Evolutionary conservation across 2,329 filamentous ascomycete genomes (phyloP).

Genomic region (Cercospora janseana): DNA sequence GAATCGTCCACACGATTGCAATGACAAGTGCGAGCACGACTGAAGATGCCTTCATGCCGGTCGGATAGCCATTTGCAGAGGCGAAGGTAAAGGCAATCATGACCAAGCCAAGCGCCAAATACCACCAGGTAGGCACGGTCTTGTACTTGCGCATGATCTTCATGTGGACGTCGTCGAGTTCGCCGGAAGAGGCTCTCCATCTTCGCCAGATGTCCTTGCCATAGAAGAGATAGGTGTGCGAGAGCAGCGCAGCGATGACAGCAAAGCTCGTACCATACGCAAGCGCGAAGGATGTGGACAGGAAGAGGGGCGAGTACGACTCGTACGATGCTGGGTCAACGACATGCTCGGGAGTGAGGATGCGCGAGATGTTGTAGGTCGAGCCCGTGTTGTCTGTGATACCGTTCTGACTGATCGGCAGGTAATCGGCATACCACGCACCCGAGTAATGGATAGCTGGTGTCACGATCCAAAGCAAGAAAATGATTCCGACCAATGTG

Average conservation of each 20-base stretch:
- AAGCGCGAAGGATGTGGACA: constrained; percentile 82
- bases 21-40: constrained; percentile 74
- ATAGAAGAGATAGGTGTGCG: constrained; percentile 82
- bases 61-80: constrained; percentile 57
- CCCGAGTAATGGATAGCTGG: constrained; percentile 60
- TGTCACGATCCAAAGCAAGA: constrained; percentile 28
- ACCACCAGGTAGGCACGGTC: constrained; percentile 79
- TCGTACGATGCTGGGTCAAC: constrained; percentile 75
- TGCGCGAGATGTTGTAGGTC: constrained; percentile 78
- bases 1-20: constrained; percentile 78
- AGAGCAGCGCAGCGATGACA: constrained; percentile 72
- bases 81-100: constrained; percentile 26
- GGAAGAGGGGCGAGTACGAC: constrained; percentile 76
- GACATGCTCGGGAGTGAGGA: constrained; percentile 72
- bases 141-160: constrained; percentile 79
- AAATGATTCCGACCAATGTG: constrained; percentile 26
- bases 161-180: constrained; percentile 73
- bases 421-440: constrained; percentile 74
- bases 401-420: constrained; percentile 79
- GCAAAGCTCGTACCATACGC: constrained; percentile 86
- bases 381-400: constrained; percentile 85
- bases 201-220: constrained; percentile 78
- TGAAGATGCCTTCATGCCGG: constrained; percentile 83
- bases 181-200: constrained; percentile 56
- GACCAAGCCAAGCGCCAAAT: constrained; percentile 40